These are phyloP conservation scores for Calocybe indica DNA, from an alignment of 768 basidiomycete species.

Conservation along the genomic window DNA sequence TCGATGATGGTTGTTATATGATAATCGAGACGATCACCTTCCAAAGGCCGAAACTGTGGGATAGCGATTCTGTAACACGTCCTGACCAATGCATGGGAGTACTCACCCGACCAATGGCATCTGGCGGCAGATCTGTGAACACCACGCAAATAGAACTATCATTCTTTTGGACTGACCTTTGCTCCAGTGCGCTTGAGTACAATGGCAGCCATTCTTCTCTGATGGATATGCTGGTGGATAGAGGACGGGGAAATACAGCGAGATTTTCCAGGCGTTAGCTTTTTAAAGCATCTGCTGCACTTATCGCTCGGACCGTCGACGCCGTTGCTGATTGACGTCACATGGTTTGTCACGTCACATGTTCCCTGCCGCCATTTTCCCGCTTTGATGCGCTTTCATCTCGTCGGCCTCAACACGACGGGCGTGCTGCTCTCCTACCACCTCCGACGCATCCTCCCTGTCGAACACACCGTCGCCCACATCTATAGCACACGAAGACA, in stretches of 20 bases:
- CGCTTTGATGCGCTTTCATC: slow-evolving; percentile 58
- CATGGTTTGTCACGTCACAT: no score
- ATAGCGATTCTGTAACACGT: slow-evolving; percentile 1
- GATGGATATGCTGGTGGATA: slow-evolving; percentile 2
- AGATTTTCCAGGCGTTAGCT: neutral
- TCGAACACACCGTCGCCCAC: slow-evolving; percentile 53
- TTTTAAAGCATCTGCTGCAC: neutral
- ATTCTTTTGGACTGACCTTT: slow-evolving; percentile 32
- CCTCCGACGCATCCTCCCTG: slow-evolving; percentile 56
- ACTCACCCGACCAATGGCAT: slow-evolving; percentile 71
- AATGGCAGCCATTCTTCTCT: slow-evolving; percentile 40
- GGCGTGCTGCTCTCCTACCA: slow-evolving; percentile 80
- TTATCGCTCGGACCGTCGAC: neutral
- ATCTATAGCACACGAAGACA: slow-evolving; percentile 52
- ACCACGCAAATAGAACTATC: neutral
- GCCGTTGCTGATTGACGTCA: no score
- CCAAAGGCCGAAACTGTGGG: slow-evolving; percentile 60
- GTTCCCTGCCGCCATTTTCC: no score
- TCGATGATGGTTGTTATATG: slow-evolving; percentile 23
- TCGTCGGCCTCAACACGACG: slow-evolving; percentile 78
- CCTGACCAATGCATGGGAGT: neutral
- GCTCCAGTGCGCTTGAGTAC: slow-evolving; percentile 53
- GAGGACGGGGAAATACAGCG: slow-evolving; percentile 2
- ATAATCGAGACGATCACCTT: slow-evolving; percentile 35
- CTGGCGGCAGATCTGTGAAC: slow-evolving; percentile 22